Conservation (phyloP, 352 stramenopile genomes). For the Globisporangium spiculum region DNA sequence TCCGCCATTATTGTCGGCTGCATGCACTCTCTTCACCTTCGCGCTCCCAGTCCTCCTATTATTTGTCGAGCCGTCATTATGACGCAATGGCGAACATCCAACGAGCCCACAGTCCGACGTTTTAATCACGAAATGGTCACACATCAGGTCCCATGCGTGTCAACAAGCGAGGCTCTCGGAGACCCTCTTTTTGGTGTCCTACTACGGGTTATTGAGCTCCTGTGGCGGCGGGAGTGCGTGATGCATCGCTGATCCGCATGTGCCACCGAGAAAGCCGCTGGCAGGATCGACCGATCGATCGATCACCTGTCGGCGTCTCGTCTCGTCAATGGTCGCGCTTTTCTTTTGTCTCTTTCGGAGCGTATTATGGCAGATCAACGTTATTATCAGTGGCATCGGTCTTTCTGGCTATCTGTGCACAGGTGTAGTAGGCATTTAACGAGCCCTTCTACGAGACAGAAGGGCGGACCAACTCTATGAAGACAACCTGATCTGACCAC, state of each 20-base stretch:
- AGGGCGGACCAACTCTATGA: too few species aligned
- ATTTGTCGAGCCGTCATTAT: too few species aligned
- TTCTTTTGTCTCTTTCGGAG: neutral
- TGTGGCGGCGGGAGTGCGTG: neutral
- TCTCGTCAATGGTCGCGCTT: neutral
- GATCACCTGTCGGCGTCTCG: neutral
- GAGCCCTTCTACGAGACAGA: too few species aligned
- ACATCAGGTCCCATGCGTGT: neutral
- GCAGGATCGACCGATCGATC: too few species aligned
- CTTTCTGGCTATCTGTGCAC: neutral
- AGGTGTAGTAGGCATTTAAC: too few species aligned
- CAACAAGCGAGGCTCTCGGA: neutral
- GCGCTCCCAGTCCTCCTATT: too few species aligned
- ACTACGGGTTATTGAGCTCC: neutral
- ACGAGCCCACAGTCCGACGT: neutral
- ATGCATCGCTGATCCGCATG: neutral
- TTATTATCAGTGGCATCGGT: neutral
- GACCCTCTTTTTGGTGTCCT: neutral
- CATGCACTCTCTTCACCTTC: too few species aligned
- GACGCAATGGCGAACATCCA: too few species aligned
- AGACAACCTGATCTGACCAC: too few species aligned
- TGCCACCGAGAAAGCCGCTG: neutral
- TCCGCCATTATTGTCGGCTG: neutral
- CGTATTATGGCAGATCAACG: neutral
- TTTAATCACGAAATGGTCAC: neutral